phyloP scores from a whole-genome alignment of 129 eudicot species.

The Glebionis coronaria region DNA sequence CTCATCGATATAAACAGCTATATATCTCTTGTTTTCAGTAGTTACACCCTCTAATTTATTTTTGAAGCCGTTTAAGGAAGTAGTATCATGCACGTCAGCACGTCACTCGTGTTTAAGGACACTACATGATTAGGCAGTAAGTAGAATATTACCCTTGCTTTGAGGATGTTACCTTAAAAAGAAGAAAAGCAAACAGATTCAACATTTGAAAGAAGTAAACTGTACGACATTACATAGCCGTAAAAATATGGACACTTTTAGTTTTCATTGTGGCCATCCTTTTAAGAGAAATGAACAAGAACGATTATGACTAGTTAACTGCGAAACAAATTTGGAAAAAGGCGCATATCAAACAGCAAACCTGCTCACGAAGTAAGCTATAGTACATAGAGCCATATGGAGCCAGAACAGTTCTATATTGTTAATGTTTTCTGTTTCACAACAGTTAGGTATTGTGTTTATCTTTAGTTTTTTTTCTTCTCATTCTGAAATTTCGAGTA shows the following conservation, averaged over 20 bases:
- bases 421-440: too few species aligned
- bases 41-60: too few species aligned
- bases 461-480: too few species aligned
- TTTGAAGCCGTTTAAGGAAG: not conserved
- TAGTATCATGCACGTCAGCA: too few species aligned
- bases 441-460: too few species aligned
- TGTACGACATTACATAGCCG: not conserved
- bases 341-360: conserved; percentile 10
- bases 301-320: too few species aligned
- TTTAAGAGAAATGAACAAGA: conserved; percentile 75
- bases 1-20: too few species aligned
- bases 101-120: not conserved
- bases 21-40: too few species aligned
- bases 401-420: too few species aligned
- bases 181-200: conserved; percentile 10
- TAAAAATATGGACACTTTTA: conserved; percentile 43
- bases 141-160: conserved; percentile 45
- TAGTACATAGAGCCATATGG: conserved; percentile 67
- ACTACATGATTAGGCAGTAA: not conserved
- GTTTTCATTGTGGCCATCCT: conserved; percentile 68
- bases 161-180: conserved; percentile 78
- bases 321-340: conserved; percentile 19
- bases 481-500: too few species aligned
- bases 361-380: conserved; percentile 68
- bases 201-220: conserved; percentile 13